A percentile compares a stretch with the other conserved stretches of the same genome.
Conservation (phyloP, 306 rosid species). For the Cucumis sativus region DNA sequence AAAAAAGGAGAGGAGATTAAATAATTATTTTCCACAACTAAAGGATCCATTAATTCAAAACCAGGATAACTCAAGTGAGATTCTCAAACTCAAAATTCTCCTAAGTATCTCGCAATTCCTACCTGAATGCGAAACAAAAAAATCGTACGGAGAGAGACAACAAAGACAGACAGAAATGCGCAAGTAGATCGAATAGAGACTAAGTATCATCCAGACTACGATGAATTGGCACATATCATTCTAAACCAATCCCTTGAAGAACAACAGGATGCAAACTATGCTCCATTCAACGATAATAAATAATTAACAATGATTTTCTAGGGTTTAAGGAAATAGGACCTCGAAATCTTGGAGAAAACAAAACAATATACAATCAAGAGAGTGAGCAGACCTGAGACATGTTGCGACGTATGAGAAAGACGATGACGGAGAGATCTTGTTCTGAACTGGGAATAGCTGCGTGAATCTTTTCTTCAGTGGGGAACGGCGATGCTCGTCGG, state of each 20-base stretch:
- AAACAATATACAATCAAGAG: not conserved
- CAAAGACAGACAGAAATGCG: not conserved
- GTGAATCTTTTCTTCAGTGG: not conserved
- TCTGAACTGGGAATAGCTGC: not conserved
- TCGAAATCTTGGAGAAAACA: not conserved
- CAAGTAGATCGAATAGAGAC: not conserved
- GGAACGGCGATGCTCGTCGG: not conserved
- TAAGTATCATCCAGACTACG: not conserved
- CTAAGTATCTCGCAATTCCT: not conserved
- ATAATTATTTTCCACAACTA: not conserved
- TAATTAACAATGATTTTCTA: not conserved
- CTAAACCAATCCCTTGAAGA: not conserved
- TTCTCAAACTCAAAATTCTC: not conserved
- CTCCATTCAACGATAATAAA: not conserved
- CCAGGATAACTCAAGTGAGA: not conserved
- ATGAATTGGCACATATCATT: not conserved
- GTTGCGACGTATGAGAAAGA: not conserved
- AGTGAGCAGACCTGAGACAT: slow-evolving; percentile 43
- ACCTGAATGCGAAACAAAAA: not conserved
- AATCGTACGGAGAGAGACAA: not conserved
- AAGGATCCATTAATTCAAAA: not conserved
- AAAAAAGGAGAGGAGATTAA: not conserved
- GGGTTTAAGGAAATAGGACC: not conserved
- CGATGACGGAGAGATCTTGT: not conserved
- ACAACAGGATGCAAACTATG: not conserved